Percentiles rank a stretch among this genome's conserved stretches.
Conservation (phyloP, 495 filamentous ascomycete species). For the Hypomontagnella monticulosa region DNA sequence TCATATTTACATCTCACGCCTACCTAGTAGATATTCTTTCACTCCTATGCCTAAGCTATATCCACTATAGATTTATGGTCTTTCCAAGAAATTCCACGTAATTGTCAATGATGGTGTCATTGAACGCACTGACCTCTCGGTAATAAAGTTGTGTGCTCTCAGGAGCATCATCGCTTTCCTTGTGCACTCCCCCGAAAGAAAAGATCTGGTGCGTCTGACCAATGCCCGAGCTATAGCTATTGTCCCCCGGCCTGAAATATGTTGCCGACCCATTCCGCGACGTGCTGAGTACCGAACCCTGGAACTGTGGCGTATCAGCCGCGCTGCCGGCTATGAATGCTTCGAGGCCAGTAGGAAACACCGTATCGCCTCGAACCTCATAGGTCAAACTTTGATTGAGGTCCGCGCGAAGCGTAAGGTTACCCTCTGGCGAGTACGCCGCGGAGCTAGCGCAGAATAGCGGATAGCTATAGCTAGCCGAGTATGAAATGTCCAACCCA, state of each 20-base stretch:
- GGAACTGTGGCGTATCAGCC: slow-evolving; percentile 34
- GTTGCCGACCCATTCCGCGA: slow-evolving; percentile 64
- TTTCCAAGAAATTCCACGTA: slow-evolving; percentile 24
- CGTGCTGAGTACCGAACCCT: slow-evolving; percentile 59
- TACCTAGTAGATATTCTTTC: not conserved
- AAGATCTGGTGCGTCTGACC: slow-evolving; percentile 67
- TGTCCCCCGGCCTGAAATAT: slow-evolving; percentile 59
- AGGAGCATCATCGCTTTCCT: slow-evolving; percentile 24
- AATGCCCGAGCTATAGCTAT: slow-evolving; percentile 56
- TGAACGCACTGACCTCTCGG: slow-evolving; percentile 46
- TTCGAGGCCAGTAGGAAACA: slow-evolving; percentile 69
- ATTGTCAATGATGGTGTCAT: slow-evolving; percentile 40
- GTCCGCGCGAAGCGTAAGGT: slow-evolving; percentile 67
- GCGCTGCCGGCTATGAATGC: slow-evolving; percentile 46
- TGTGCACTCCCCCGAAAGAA: slow-evolving; percentile 51
- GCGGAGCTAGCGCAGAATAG: slow-evolving; percentile 68
- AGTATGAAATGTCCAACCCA: slow-evolving; percentile 43
- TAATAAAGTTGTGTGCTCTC: slow-evolving; percentile 46
- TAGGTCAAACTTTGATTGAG: slow-evolving; percentile 69
- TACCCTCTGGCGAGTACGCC: slow-evolving; percentile 53
- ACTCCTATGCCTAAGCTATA: not conserved
- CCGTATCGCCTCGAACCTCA: slow-evolving; percentile 61
- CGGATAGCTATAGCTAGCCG: slow-evolving; percentile 69
- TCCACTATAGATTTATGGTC: not conserved
- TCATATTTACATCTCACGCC: not conserved